Conservation (phyloP, 257 asterid genomes). For the Eucommia ulmoides region DNA sequence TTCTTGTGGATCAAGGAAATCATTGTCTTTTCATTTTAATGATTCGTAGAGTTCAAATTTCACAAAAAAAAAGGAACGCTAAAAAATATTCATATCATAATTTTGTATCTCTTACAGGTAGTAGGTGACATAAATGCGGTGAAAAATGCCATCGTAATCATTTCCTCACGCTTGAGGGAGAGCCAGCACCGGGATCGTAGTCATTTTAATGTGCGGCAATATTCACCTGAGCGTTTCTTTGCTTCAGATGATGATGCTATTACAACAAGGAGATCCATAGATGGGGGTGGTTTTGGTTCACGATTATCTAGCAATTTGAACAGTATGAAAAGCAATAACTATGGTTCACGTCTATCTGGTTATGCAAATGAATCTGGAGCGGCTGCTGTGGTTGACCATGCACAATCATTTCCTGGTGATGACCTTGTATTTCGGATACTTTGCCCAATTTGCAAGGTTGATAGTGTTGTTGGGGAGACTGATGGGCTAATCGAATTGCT, state of each 20-base stretch:
- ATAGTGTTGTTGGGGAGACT: conserved; percentile 53
- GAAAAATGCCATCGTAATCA: conserved; percentile 55
- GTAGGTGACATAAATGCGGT: conserved; percentile 77
- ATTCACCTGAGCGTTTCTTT: conserved; percentile 53
- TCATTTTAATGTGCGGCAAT: conserved; percentile 41
- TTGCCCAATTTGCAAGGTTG: conserved; percentile 69
- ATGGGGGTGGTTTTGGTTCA: conserved; percentile 53
- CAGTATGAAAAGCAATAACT: conserved; percentile 26
- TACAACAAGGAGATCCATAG: conserved; percentile 35
- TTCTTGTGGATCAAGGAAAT: not conserved
- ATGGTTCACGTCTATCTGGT: conserved; percentile 55
- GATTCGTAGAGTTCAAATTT: too few species aligned
- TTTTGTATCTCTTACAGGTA: conserved; percentile 33
- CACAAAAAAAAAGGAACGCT: conserved; percentile 1
- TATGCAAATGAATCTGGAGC: conserved; percentile 40
- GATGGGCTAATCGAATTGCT: conserved; percentile 80
- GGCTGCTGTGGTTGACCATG: conserved; percentile 28
- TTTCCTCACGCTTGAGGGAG: conserved; percentile 83
- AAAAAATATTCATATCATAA: conserved; percentile 4
- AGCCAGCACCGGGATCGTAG: conserved; percentile 85
- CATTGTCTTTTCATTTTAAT: too few species aligned
- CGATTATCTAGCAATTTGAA: conserved; percentile 40
- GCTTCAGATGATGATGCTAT: conserved; percentile 36
- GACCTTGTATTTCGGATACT: conserved; percentile 79
- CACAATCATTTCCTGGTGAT: conserved; percentile 37